phyloP scores from a whole-genome alignment of 495 filamentous ascomycete genomes.

The Penicillium canescens region DNA sequence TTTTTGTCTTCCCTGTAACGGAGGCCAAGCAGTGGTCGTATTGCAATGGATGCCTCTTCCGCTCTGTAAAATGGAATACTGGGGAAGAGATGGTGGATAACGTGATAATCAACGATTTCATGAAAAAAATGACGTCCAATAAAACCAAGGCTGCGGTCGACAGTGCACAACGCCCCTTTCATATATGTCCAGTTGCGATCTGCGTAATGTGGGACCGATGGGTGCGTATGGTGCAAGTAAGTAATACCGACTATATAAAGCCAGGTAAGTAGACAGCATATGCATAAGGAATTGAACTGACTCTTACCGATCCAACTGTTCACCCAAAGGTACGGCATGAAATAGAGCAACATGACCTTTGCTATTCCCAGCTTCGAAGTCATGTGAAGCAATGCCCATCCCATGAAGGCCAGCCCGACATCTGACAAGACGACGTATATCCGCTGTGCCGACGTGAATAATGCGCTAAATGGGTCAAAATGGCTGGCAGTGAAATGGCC shows the following conservation, averaged over 20 bases:
- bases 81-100: slow-evolving; percentile 77
- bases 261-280: not conserved
- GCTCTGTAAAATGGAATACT: slow-evolving; percentile 76
- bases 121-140: slow-evolving; percentile 75
- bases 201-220: slow-evolving; percentile 73
- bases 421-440: not conserved
- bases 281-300: not conserved
- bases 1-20: not conserved
- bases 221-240: slow-evolving; percentile 83
- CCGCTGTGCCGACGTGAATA: not conserved
- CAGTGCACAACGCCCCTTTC: slow-evolving; percentile 55
- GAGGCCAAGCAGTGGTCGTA: not conserved
- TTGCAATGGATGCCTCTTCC: slow-evolving; percentile 2
- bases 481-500: not conserved
- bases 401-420: slow-evolving; percentile 9
- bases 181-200: slow-evolving; percentile 72
- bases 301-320: slow-evolving; percentile 50
- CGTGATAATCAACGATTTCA: slow-evolving; percentile 80
- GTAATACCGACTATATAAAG: slow-evolving; percentile 61
- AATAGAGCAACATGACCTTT: slow-evolving; percentile 37
- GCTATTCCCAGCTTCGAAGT: slow-evolving; percentile 25
- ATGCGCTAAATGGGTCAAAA: not conserved
- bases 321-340: slow-evolving; percentile 49
- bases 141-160: slow-evolving; percentile 49
- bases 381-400: slow-evolving; percentile 33